Percentiles rank a stretch among this genome's conserved stretches.
Conservation (phyloP, 75 land plant species). For the Sequoia sempervirens region DNA sequence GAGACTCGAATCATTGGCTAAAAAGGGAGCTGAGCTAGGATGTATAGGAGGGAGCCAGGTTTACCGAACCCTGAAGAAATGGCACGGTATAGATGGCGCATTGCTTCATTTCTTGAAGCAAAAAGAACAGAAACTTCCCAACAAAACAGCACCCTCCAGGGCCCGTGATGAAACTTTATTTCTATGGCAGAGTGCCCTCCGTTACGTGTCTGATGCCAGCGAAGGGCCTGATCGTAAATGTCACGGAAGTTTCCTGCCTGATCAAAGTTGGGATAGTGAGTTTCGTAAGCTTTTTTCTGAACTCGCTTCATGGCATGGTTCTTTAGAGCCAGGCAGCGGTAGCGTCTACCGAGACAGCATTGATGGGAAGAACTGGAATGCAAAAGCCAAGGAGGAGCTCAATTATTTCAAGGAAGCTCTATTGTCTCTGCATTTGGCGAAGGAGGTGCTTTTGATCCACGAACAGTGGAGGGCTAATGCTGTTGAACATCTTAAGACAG, state of each 20-base stretch:
- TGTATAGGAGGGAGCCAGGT: constrained; percentile 40
- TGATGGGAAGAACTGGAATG: constrained; percentile 11
- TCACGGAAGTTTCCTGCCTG: constrained; percentile 9
- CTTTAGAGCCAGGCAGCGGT: constrained; percentile 8
- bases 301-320: constrained; percentile 6
- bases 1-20: constrained; percentile 52
- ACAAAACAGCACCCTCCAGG: background rate
- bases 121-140: background rate
- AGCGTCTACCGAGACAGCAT: background rate
- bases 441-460: constrained; percentile 62
- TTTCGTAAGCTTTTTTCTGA: constrained; percentile 10
- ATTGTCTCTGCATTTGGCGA: constrained; percentile 54
- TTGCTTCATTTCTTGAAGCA: constrained; percentile 31
- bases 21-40: constrained; percentile 46
- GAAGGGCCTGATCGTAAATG: constrained; percentile 23
- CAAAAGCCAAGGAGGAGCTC: constrained; percentile 31
- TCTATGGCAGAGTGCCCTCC: constrained; percentile 62
- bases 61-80: constrained; percentile 48
- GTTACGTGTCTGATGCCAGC: constrained; percentile 13
- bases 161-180: constrained; percentile 21
- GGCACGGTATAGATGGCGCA: constrained; percentile 46
- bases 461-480: constrained; percentile 60
- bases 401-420: constrained; percentile 43
- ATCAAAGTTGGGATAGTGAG: constrained; percentile 19
- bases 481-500: constrained; percentile 38